phyloP scores from a whole-genome alignment of 371 early-diverging fungal genomes.

The Mortierella sp. region DNA sequence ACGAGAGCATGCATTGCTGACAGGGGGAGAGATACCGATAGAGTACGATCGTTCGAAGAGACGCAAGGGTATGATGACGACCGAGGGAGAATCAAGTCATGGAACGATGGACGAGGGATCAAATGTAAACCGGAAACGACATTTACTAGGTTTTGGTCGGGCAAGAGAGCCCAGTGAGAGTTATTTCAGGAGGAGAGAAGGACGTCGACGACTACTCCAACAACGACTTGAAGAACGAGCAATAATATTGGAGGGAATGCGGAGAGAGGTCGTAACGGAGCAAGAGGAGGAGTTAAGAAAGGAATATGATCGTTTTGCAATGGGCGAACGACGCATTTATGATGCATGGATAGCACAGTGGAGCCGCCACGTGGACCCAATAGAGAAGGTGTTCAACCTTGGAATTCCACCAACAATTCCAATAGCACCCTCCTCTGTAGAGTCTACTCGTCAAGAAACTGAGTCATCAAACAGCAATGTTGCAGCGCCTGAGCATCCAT shows the following conservation, averaged over 20 bases:
- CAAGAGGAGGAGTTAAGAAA: constrained; percentile 10
- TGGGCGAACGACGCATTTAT: constrained; percentile 23
- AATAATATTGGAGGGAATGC: not conserved
- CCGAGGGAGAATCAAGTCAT: constrained; percentile 4
- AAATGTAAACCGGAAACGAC: not conserved
- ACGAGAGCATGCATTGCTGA: constrained; percentile 1
- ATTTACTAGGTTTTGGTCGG: not conserved
- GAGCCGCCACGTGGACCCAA: constrained; percentile 25
- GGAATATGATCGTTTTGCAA: constrained; percentile 4
- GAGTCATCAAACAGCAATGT: too few relatives aligned
- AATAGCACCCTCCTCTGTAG: too few relatives aligned
- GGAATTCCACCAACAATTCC: constrained; percentile 26
- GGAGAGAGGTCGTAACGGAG: not conserved
- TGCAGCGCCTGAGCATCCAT: too few relatives aligned
- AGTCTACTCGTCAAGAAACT: too few relatives aligned
- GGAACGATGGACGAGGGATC: too few relatives aligned
- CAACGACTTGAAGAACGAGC: not conserved
- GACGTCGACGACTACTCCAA: not conserved
- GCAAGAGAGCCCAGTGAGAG: not conserved
- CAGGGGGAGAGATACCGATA: not conserved
- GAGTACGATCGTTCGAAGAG: constrained; percentile 14
- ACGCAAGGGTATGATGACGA: constrained; percentile 17
- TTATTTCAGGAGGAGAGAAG: not conserved
- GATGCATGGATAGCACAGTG: constrained; percentile 27
- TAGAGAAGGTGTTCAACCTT: constrained; percentile 44